Conservation (phyloP, 2,329 filamentous ascomycete species). For the Hypomyces perniciosus region DNA sequence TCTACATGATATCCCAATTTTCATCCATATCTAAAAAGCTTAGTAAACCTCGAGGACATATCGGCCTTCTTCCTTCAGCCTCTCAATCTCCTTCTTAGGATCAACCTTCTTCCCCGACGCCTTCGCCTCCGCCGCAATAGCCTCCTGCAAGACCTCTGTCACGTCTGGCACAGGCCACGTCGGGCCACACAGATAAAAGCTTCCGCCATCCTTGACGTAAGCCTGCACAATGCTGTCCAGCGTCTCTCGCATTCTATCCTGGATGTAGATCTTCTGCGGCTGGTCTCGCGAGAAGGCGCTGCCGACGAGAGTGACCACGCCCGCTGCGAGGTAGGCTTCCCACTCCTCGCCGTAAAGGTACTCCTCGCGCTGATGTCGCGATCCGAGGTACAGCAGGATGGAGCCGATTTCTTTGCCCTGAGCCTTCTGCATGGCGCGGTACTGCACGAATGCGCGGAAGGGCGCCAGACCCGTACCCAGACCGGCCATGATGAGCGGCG, state of each 20-base stretch:
- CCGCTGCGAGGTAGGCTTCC: conserved; percentile 95
- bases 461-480: conserved; percentile 96
- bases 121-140: conserved; percentile 71
- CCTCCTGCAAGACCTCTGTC: conserved; percentile 88
- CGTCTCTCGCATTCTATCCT: conserved; percentile 93
- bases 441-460: conserved; percentile 98
- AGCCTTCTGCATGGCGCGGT: conserved; percentile 96
- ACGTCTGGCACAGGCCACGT: conserved; percentile 99
- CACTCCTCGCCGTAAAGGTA: conserved; percentile 99
- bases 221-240: conserved; percentile 75
- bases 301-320: conserved; percentile 89
- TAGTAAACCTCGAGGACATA: conserved; percentile 98
- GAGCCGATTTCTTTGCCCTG: conserved; percentile 91
- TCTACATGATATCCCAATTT: background rate
- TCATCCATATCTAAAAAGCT: background rate
- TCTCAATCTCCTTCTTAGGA: conserved; percentile 85
- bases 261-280: conserved; percentile 98
- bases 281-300: conserved; percentile 95
- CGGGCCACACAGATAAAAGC: conserved; percentile 95
- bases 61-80: conserved; percentile 86
- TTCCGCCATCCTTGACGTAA: conserved; percentile 81
- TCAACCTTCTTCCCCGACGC: conserved; percentile 73
- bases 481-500: conserved; percentile 97
- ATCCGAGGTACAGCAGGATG: conserved; percentile 93
- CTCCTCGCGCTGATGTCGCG: conserved; percentile 94